A percentile compares a stretch with the other conserved stretches of the same genome.
These are phyloP conservation scores for Coemansia sp. DNA, from an alignment of 192 early-diverging fungal species.

Conservation along the genomic window DNA sequence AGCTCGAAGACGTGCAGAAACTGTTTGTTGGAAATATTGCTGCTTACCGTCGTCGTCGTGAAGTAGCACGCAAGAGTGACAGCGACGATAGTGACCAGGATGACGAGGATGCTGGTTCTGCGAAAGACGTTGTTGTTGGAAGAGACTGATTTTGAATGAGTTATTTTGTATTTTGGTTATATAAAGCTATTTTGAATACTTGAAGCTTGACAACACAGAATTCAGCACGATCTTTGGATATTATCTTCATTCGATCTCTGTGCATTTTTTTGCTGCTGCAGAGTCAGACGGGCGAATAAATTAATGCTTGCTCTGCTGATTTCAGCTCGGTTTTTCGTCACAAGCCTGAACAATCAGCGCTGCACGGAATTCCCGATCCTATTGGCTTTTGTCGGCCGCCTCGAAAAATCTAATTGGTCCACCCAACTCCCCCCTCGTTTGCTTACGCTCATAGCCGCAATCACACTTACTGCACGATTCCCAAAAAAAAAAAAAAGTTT, in stretches of 20 bases:
- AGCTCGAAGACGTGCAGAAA: conserved; percentile 52
- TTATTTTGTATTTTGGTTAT: not conserved
- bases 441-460: conserved; percentile 4
- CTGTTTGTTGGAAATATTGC: conserved; percentile 27
- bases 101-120: not conserved
- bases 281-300: too few species aligned
- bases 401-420: not conserved
- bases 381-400: not conserved
- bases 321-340: too few species aligned
- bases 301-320: too few species aligned
- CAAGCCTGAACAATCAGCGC: too few species aligned
- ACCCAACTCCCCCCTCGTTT: not conserved
- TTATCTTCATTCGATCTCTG: too few species aligned
- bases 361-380: too few species aligned
- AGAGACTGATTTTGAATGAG: too few species aligned
- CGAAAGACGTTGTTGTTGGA: conserved; percentile 1
- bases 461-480: not conserved
- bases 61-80: not conserved
- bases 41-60: conserved; percentile 17
- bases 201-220: too few species aligned
- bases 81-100: not conserved
- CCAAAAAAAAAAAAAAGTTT: not conserved
- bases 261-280: too few species aligned
- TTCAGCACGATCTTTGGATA: too few species aligned
- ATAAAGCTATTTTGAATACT: not conserved